Percentiles rank a stretch among this genome's conserved stretches.
These are phyloP conservation scores for Psilocybe mexicana DNA, from an alignment of 1,284 basidiomycete species.

Conservation along the genomic window DNA sequence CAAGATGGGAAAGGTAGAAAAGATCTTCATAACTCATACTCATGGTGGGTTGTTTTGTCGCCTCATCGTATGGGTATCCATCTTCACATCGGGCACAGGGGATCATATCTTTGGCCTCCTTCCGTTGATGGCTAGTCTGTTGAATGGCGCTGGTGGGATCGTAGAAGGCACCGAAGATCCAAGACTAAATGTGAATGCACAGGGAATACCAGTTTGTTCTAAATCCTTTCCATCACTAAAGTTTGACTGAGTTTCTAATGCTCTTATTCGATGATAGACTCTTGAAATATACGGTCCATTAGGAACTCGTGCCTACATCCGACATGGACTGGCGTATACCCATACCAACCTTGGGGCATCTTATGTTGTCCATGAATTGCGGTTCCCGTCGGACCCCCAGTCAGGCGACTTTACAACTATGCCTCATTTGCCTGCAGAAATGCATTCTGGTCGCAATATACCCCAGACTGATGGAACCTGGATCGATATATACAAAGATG, in stretches of 20 bases:
- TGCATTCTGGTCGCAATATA: constrained; percentile 68
- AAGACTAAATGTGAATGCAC: constrained; percentile 38
- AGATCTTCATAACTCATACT: constrained; percentile 91
- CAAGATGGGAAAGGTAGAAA: constrained; percentile 81
- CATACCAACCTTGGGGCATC: constrained; percentile 68
- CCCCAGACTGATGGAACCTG: constrained; percentile 66
- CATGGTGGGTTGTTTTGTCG: constrained; percentile 58
- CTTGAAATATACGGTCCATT: constrained; percentile 89
- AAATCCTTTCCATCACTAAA: background rate
- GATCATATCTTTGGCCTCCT: constrained; percentile 86
- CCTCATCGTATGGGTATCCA: background rate
- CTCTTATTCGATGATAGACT: constrained; percentile 37
- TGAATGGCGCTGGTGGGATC: constrained; percentile 71
- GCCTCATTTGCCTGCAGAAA: constrained; percentile 56
- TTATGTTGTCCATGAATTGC: constrained; percentile 91
- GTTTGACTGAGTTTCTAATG: too few relatives aligned
- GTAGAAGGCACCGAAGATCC: constrained; percentile 62
- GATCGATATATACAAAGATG: constrained; percentile 64
- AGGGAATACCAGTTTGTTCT: constrained; percentile 34
- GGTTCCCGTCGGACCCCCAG: constrained; percentile 57
- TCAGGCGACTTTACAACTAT: constrained; percentile 49
- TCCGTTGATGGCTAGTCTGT: constrained; percentile 66
- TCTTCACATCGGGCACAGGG: constrained; percentile 42
- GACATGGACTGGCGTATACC: constrained; percentile 72
- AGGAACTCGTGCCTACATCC: constrained; percentile 83